Percentiles rank a stretch among this genome's conserved stretches.
Evolutionary conservation across 2,329 filamentous ascomycete genomes (phyloP).

Genomic region (Zalaria sp.): DNA sequence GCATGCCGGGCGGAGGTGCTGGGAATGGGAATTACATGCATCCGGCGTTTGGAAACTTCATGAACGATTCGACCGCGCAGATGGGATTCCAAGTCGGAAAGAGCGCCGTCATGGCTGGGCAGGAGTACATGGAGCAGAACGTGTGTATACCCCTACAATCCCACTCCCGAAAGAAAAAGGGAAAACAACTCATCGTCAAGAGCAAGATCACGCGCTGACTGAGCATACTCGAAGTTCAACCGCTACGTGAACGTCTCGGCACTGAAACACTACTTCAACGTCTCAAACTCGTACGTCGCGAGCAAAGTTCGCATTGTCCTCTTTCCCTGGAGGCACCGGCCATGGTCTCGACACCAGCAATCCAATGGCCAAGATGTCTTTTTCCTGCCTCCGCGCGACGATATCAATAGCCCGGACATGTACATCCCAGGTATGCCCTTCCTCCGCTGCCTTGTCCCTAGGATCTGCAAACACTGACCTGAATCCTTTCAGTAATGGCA

Average conservation of each 20-base stretch:
- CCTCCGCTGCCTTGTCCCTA: conserved; percentile 4
- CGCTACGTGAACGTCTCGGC: conserved; percentile 84
- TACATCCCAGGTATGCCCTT: conserved; percentile 59
- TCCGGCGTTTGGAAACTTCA: conserved; percentile 74
- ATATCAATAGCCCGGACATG: conserved; percentile 97
- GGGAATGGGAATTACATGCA: conserved; percentile 24
- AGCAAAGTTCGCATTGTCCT: conserved; percentile 88
- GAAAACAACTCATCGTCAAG: background rate
- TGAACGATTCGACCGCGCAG: conserved; percentile 89
- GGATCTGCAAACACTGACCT: background rate
- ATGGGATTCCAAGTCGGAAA: conserved; percentile 91
- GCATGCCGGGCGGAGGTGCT: background rate
- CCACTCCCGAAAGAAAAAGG: background rate
- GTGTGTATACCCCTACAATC: conserved; percentile 36
- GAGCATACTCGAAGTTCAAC: conserved; percentile 39
- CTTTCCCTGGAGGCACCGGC: conserved; percentile 94
- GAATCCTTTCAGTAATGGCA: conserved; percentile 57
- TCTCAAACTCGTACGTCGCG: conserved; percentile 91
- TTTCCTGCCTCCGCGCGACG: conserved; percentile 85
- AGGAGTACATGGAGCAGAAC: conserved; percentile 92
- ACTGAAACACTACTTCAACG: conserved; percentile 98
- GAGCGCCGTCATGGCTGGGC: conserved; percentile 78
- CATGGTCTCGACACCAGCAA: conserved; percentile 85
- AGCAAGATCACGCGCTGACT: background rate
- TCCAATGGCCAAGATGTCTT: conserved; percentile 43